Conservation (phyloP, 176 grass and related monocot species). For the Thinopyrum elongatum region DNA sequence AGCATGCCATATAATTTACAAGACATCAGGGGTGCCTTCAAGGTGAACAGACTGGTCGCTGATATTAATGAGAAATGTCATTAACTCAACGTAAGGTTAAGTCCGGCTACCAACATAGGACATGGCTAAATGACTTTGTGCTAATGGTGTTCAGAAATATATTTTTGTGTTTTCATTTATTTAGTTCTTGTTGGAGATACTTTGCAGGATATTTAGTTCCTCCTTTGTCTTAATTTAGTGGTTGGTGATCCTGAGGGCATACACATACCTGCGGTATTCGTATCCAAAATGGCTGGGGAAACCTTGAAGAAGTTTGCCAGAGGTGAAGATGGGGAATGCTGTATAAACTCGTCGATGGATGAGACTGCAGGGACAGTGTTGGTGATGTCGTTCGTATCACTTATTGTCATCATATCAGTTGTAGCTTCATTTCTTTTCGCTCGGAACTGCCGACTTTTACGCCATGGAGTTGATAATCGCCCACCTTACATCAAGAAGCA, state of each 20-base stretch:
- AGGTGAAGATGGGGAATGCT: constrained; percentile 68
- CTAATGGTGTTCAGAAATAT: background rate
- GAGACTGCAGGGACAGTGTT: constrained; percentile 85
- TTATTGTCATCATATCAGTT: constrained; percentile 87
- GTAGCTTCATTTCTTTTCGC: constrained; percentile 82
- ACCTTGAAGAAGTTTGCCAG: constrained; percentile 67
- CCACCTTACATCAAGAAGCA: constrained; percentile 68
- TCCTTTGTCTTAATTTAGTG: constrained; percentile 50
- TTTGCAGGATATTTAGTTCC: constrained; percentile 16
- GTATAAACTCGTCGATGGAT: constrained; percentile 78
- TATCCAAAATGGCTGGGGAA: constrained; percentile 79
- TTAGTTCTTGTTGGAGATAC: constrained; percentile 15
- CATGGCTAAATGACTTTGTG: background rate
- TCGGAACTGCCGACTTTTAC: constrained; percentile 82
- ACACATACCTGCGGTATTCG: constrained; percentile 81
- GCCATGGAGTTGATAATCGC: constrained; percentile 43
- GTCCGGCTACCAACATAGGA: background rate
- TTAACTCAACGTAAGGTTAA: background rate
- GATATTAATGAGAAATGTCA: background rate
- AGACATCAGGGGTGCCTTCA: background rate
- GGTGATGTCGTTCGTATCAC: constrained; percentile 84
- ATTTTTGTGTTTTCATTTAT: background rate
- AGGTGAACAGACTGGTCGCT: background rate
- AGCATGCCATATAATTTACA: background rate
- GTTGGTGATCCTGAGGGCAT: constrained; percentile 72